A percentile compares a stretch with the other conserved stretches of the same genome.
These are phyloP conservation scores for Pichia manshurica DNA, from an alignment of 805 yeast species.

Conservation along the genomic window DNA sequence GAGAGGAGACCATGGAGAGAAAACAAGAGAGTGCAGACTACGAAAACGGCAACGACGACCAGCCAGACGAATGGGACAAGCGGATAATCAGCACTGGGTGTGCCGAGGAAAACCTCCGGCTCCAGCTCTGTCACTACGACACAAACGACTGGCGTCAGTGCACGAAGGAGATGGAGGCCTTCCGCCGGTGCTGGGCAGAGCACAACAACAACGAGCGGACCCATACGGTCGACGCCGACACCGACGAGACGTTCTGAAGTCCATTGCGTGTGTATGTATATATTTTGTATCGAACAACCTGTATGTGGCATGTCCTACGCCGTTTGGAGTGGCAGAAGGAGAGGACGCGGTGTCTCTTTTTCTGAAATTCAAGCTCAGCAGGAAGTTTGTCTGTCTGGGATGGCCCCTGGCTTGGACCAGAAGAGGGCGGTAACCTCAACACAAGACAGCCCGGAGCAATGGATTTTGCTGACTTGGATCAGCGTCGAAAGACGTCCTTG, in stretches of 20 bases:
- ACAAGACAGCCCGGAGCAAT: neutral
- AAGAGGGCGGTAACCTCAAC: too few species aligned
- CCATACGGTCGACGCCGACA: constrained; percentile 31
- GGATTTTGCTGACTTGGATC: constrained; percentile 4
- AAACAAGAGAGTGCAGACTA: neutral
- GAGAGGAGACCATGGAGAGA: too few species aligned
- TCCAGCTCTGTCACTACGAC: constrained; percentile 76
- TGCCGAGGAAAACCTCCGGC: constrained; percentile 59
- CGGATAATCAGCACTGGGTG: constrained; percentile 75
- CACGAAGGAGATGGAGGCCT: constrained; percentile 47
- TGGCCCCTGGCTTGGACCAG: too few species aligned
- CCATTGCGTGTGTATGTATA: neutral
- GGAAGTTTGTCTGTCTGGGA: too few species aligned
- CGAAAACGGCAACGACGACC: constrained; percentile 8
- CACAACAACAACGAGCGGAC: constrained; percentile 37
- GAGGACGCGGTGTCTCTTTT: too few species aligned
- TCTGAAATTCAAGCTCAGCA: too few species aligned
- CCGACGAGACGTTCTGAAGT: neutral
- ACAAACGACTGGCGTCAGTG: constrained; percentile 79
- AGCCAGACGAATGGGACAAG: constrained; percentile 71
- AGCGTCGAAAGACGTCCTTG: constrained; percentile 1
- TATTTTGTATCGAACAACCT: neutral
- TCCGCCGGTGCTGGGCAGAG: constrained; percentile 38
- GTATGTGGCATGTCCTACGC: too few species aligned
- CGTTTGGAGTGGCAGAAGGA: too few species aligned